Evolutionary conservation across 192 early-diverging fungal genomes (phyloP).

Genomic region (Coemansia sp.): DNA sequence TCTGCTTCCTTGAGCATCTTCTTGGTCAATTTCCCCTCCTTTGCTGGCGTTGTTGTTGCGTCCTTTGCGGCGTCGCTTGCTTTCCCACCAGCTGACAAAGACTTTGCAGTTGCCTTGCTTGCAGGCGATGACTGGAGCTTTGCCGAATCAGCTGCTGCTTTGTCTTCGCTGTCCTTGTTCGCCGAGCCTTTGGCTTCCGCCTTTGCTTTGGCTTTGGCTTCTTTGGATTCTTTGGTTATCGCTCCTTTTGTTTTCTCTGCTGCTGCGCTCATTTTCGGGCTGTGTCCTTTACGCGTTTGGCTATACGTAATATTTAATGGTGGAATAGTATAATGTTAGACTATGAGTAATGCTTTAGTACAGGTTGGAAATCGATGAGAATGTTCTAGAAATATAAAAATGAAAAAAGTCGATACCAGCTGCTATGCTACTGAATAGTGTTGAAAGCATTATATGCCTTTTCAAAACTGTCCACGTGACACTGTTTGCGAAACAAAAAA

Average conservation of each 20-base stretch:
- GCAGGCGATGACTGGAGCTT: neutral
- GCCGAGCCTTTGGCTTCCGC: neutral
- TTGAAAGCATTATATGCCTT: neutral
- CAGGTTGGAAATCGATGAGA: too few relatives aligned
- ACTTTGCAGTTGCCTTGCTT: neutral
- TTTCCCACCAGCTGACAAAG: neutral
- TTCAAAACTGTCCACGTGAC: neutral
- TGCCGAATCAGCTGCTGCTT: neutral
- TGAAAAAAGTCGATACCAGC: too few relatives aligned
- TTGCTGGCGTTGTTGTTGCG: slow-evolving; percentile 8
- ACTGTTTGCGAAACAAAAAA: neutral
- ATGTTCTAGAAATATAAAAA: too few relatives aligned
- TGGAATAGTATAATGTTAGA: neutral
- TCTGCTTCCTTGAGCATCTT: slow-evolving; percentile 74
- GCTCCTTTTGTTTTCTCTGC: slow-evolving; percentile 7
- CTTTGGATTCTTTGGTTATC: neutral
- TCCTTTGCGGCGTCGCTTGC: slow-evolving; percentile 1
- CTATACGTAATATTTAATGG: too few relatives aligned
- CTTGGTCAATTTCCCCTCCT: slow-evolving; percentile 53
- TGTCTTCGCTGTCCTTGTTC: slow-evolving; percentile 3
- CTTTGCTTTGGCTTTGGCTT: slow-evolving; percentile 2
- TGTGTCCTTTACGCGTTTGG: neutral
- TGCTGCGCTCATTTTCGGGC: slow-evolving; percentile 3
- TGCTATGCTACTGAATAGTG: too few relatives aligned
- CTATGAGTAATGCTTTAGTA: too few relatives aligned